A percentile compares a stretch with the other conserved stretches of the same genome.
These are phyloP conservation scores for Simplicillium sp. DNA, from an alignment of 2,329 filamentous ascomycete species.

Conservation along the genomic window DNA sequence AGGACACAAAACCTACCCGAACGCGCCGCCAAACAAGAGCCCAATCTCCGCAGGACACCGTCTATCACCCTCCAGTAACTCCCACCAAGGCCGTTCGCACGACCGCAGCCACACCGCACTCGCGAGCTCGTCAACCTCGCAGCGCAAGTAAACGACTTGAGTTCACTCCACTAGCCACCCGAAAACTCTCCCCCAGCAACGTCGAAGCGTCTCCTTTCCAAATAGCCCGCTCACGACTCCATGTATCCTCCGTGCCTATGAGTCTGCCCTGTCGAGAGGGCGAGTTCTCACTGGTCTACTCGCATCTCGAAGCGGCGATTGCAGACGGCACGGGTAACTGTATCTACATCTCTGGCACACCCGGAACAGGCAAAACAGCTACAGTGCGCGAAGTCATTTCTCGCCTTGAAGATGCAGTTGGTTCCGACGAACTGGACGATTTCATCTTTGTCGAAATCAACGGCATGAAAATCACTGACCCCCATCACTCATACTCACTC, in stretches of 20 bases:
- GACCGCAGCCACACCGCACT: constrained; percentile 19
- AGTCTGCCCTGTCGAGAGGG: constrained; percentile 85
- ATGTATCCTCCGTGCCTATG: constrained; percentile 86
- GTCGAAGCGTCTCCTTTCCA: constrained; percentile 82
- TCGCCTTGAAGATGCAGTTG: constrained; percentile 78
- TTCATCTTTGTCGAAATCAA: constrained; percentile 99
- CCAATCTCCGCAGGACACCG: constrained; percentile 19
- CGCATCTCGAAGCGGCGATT: constrained; percentile 88
- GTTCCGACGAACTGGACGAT: constrained; percentile 86
- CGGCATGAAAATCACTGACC: constrained; percentile 98
- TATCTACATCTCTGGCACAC: constrained; percentile 98
- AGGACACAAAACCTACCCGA: constrained; percentile 59
- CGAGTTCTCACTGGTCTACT: constrained; percentile 88
- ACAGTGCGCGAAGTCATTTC: constrained; percentile 93
- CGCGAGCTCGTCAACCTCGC: constrained; percentile 17
- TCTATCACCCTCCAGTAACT: constrained; percentile 25
- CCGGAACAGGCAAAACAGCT: constrained; percentile 93
- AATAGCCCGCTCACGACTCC: constrained; percentile 76
- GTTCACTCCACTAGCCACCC: constrained; percentile 90
- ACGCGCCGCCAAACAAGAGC: constrained; percentile 19
- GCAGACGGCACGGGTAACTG: constrained; percentile 88
- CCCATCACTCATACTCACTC: constrained; percentile 89
- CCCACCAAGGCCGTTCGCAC: constrained; percentile 23
- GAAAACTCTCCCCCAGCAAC: constrained; percentile 66
- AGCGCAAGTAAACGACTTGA: constrained; percentile 62